Evolutionary conservation across 148 eudicot genomes (phyloP).

Genomic region (Camellia japonica): DNA sequence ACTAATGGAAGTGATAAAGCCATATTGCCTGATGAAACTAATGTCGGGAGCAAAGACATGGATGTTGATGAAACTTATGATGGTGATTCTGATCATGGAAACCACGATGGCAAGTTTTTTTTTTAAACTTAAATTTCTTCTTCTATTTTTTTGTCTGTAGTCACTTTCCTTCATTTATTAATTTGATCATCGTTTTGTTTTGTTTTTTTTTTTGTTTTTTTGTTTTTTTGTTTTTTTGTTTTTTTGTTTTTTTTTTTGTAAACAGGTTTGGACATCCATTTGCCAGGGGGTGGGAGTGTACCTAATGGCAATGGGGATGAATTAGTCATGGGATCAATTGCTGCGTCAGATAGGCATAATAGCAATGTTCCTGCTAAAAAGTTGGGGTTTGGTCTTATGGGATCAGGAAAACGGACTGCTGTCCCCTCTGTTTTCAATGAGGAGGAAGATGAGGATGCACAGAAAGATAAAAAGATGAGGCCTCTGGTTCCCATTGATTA

Average conservation of each 20-base stretch:
- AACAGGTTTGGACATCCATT: slow-evolving; percentile 1
- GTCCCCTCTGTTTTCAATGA: slow-evolving; percentile 84
- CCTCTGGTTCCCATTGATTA: slow-evolving; percentile 96
- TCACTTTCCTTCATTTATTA: not conserved
- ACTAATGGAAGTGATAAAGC: slow-evolving; percentile 50
- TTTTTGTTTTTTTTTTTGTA: not conserved
- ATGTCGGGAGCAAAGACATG: slow-evolving; percentile 38
- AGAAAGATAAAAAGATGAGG: slow-evolving; percentile 93
- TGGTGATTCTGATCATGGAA: slow-evolving; percentile 32
- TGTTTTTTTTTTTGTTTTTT: not conserved
- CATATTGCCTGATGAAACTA: slow-evolving; percentile 27
- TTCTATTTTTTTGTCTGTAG: not conserved
- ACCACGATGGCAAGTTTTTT: slow-evolving; percentile 35
- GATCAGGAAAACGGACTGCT: slow-evolving; percentile 84
- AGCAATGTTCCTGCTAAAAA: slow-evolving; percentile 56
- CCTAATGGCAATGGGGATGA: slow-evolving; percentile 71
- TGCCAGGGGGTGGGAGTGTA: slow-evolving; percentile 43
- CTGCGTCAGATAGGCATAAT: slow-evolving; percentile 44
- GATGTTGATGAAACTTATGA: slow-evolving; percentile 39
- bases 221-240: not conserved
- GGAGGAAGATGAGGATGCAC: slow-evolving; percentile 91
- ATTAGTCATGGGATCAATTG: slow-evolving; percentile 26
- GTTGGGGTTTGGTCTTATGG: slow-evolving; percentile 83
- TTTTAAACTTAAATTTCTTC: not conserved
- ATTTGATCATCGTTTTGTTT: not conserved